Evolutionary conservation across 192 early-diverging fungal genomes (phyloP).

Genomic region (Coemansia sp.): DNA sequence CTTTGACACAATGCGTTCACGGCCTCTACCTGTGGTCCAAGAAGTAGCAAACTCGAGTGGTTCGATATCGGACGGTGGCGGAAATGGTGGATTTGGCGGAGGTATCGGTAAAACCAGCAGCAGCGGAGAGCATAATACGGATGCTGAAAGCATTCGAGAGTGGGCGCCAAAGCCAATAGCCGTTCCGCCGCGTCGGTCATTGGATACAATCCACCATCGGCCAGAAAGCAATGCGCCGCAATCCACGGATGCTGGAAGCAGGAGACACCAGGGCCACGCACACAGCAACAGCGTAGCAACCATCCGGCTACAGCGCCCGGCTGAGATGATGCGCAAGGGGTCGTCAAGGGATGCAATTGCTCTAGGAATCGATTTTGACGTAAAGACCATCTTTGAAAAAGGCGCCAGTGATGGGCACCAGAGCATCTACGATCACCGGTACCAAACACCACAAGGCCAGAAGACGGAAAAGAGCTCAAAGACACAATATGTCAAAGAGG

Average conservation of each 20-base stretch:
- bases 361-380: slow-evolving; percentile 52
- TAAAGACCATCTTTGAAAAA: slow-evolving; percentile 35
- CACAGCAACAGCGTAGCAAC: slow-evolving; percentile 46
- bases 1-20: slow-evolving; percentile 20
- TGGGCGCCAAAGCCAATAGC: slow-evolving; percentile 23
- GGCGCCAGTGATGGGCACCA: not conserved
- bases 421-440: slow-evolving; percentile 8
- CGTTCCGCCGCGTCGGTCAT: slow-evolving; percentile 38
- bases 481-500: not conserved
- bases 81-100: not conserved
- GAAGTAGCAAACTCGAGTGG: slow-evolving; percentile 30
- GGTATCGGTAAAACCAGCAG: not conserved
- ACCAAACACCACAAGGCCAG: not conserved
- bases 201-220: slow-evolving; percentile 30
- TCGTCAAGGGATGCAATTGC: slow-evolving; percentile 50
- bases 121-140: not conserved
- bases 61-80: slow-evolving; percentile 37
- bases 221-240: not conserved
- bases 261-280: slow-evolving; percentile 27
- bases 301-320: slow-evolving; percentile 55
- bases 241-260: slow-evolving; percentile 13
- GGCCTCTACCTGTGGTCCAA: slow-evolving; percentile 24
- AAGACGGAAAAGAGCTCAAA: slow-evolving; percentile 6
- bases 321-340: slow-evolving; percentile 48
- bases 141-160: not conserved